phyloP scores from a whole-genome alignment of 192 early-diverging fungal species.

The Pilaira anomala region DNA sequence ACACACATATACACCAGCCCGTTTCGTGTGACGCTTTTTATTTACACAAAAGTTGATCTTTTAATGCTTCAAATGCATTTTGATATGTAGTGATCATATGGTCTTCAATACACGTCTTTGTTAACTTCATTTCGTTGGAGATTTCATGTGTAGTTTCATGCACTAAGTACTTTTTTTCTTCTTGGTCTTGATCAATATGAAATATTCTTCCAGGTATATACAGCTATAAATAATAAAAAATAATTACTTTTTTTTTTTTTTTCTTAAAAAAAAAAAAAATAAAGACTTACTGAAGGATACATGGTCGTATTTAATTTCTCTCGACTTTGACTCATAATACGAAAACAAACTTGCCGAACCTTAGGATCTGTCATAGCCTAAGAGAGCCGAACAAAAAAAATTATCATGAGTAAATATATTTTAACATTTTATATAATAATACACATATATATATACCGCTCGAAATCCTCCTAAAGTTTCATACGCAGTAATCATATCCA shows the following conservation, averaged over 20 bases:
- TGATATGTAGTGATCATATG: conserved; percentile 32
- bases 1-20: too few relatives aligned
- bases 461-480: conserved; percentile 28
- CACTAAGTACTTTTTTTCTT: conserved; percentile 1
- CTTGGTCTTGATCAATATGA: conserved; percentile 22
- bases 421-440: neutral
- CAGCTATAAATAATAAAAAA: conserved; percentile 8
- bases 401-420: neutral
- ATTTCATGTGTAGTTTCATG: conserved; percentile 13
- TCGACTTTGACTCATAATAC: conserved; percentile 26
- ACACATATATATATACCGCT: conserved; percentile 12
- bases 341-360: conserved; percentile 21
- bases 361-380: conserved; percentile 26
- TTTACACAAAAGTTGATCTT: neutral
- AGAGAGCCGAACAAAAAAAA: neutral
- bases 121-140: conserved; percentile 31
- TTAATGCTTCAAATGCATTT: conserved; percentile 16
- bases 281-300: conserved; percentile 28
- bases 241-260: neutral
- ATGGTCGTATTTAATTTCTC: conserved; percentile 13
- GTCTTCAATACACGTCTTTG: conserved; percentile 33
- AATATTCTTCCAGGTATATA: conserved; percentile 36
- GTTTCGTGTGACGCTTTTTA: neutral
- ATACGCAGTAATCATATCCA: conserved; percentile 42
- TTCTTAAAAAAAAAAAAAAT: neutral